Evolutionary conservation across 768 basidiomycete species (phyloP), one percentile per base, ranked within the genome.

Genomic region (Mycena venus): DNA sequence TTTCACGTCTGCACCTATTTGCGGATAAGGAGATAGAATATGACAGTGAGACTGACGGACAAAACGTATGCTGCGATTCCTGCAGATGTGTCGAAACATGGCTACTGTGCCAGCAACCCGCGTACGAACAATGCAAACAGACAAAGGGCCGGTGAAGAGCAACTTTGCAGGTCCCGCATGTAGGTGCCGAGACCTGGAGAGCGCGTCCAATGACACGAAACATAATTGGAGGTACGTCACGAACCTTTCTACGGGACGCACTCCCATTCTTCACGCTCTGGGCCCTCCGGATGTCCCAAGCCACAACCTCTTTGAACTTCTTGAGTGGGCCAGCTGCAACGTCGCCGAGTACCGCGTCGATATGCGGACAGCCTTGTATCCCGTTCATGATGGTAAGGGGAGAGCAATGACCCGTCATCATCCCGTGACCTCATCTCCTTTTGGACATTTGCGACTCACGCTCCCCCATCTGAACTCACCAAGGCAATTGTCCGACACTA

Each of bases 1-100:
- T 59, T 85, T 84, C 4, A 88, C 82, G 78, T 93, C 92, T 42
- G 88, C 85, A 73, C 89, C 92, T 93, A 40, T 14, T 36, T n/a
- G 31, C 1, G 8, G 1, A 15, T 62, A 19, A 56, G 25, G n/a
- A 23, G 40, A 60, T 12, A n/a, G 21, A 14, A 65, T 61, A 8
- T 10, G 10, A 21, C 31, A 9, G 15, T 11, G 29, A 5, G 21
- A 42, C 53, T 17, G 25, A 56, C 73, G 12, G 15, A 51, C 38
- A 56, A 62, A 65, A 72, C 19, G 63, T 29, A 49, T 63, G 49
- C 59, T 75, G 68, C 2, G 63, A 68, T 42, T 67, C 55, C 27
- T 62, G 67, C 29, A 73, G 63, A 63, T 76, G 75, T 2, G 67
- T 65, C 44, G 60, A 42, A 31, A 73, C 49, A 56, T 76, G 75